These are phyloP conservation scores for Syzygium syzygioides DNA, from an alignment of 441 rosid genomes.

Conservation along the genomic window DNA sequence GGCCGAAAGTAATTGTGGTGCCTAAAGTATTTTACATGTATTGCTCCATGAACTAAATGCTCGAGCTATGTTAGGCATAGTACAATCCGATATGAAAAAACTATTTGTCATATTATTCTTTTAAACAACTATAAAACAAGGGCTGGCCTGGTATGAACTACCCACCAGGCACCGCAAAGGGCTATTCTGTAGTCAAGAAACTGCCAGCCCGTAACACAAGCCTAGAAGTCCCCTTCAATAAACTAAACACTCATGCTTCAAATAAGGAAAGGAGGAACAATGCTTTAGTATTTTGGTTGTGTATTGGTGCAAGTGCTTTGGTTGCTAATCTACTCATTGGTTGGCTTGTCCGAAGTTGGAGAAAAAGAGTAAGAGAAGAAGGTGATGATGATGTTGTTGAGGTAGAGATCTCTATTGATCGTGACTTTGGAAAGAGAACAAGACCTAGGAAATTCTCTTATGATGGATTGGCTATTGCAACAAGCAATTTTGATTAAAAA, in stretches of 20 bases:
- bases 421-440: not conserved
- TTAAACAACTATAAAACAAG: no score
- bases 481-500: constrained; percentile 18
- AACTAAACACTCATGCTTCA: not conserved
- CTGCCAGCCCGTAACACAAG: no score
- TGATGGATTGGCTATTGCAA: constrained; percentile 17
- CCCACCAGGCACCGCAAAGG: no score
- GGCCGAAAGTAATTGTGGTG: no score
- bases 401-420: not conserved
- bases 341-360: not conserved
- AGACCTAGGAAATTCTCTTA: constrained; percentile 31
- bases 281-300: not conserved
- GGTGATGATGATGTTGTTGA: not conserved
- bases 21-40: no score
- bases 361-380: not conserved
- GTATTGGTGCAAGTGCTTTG: not conserved
- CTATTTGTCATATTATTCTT: no score
- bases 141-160: no score
- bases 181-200: no score
- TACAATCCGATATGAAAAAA: no score
- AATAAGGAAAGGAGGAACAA: not conserved
- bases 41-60: no score
- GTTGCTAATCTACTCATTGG: not conserved
- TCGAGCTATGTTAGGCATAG: no score
- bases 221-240: not conserved